Conservation (phyloP, 805 yeast genomes). For the Suhomyces pyralidae region DNA sequence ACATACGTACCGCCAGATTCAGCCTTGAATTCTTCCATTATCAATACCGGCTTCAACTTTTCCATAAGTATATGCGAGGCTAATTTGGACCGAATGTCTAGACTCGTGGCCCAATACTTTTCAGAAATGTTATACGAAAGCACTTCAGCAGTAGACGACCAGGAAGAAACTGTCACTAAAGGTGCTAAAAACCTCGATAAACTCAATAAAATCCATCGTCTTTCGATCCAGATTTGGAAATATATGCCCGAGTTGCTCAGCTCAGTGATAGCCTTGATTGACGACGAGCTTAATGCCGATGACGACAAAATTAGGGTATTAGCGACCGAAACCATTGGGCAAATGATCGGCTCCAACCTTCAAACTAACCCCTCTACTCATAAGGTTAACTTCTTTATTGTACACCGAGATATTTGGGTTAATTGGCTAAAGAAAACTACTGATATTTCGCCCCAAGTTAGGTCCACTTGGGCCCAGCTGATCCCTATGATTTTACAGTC, state of each 20-base stretch:
- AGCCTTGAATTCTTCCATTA: slow-evolving; percentile 18
- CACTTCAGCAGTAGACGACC: slow-evolving; percentile 22
- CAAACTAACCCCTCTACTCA: slow-evolving; percentile 27
- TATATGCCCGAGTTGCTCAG: slow-evolving; percentile 70
- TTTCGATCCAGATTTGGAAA: slow-evolving; percentile 70
- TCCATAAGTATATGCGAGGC: slow-evolving; percentile 65
- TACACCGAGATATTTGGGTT: slow-evolving; percentile 59
- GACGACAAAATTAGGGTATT: slow-evolving; percentile 57
- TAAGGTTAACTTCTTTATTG: slow-evolving; percentile 53
- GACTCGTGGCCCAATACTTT: slow-evolving; percentile 74
- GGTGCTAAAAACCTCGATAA: slow-evolving; percentile 34
- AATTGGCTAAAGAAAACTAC: slow-evolving; percentile 74
- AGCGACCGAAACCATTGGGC: slow-evolving; percentile 74
- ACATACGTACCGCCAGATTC: slow-evolving; percentile 13
- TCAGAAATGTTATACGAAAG: slow-evolving; percentile 69
- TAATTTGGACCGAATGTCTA: slow-evolving; percentile 69
- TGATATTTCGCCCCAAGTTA: slow-evolving; percentile 62
- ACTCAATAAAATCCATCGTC: slow-evolving; percentile 57
- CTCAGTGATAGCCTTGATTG: slow-evolving; percentile 73
- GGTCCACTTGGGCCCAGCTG: slow-evolving; percentile 68
- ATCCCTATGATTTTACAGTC: slow-evolving; percentile 44
- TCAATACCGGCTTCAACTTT: slow-evolving; percentile 62
- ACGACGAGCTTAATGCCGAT: slow-evolving; percentile 76
- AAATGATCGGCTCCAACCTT: slow-evolving; percentile 42
- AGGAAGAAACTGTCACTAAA: slow-evolving; percentile 6